Evolutionary conservation across 148 eudicot species (phyloP).

Genomic region (Chenopodium album): DNA sequence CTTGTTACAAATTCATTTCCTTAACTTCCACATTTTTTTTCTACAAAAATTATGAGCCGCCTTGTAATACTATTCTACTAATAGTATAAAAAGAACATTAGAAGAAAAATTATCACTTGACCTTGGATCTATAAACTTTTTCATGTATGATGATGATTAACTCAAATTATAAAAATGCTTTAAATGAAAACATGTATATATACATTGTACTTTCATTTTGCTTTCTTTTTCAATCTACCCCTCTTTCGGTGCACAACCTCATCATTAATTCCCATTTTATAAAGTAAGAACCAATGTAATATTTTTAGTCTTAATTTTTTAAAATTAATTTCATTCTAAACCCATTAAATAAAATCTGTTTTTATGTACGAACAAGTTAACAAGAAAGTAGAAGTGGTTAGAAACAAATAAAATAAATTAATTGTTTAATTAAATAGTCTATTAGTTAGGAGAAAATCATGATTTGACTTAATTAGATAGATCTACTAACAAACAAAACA

Average conservation of each 20-base stretch:
- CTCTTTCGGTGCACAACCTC: conserved; percentile 41
- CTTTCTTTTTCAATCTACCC: conserved; percentile 30
- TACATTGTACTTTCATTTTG: conserved; percentile 29
- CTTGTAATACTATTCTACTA: too few relatives aligned
- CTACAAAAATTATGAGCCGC: too few relatives aligned
- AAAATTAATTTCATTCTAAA: background rate
- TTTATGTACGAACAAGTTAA: background rate
- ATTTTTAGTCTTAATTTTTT: background rate
- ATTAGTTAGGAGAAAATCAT: background rate
- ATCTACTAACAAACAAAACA: conserved; percentile 7
- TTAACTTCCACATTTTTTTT: too few relatives aligned
- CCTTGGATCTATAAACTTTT: background rate
- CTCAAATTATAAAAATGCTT: background rate
- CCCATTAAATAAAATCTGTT: background rate
- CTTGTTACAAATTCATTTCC: background rate
- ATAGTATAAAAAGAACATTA: too few relatives aligned
- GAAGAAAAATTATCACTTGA: background rate
- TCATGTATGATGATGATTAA: conserved; percentile 11
- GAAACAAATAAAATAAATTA: background rate
- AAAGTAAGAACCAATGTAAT: conserved; percentile 17
- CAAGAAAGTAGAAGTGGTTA: background rate
- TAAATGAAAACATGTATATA: conserved; percentile 20
- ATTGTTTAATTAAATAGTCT: background rate
- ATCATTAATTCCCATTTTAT: conserved; percentile 23
- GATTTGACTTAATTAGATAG: conserved; percentile 18